phyloP scores from a whole-genome alignment of 2,329 filamentous ascomycete species.

The Exophiala sp. region DNA sequence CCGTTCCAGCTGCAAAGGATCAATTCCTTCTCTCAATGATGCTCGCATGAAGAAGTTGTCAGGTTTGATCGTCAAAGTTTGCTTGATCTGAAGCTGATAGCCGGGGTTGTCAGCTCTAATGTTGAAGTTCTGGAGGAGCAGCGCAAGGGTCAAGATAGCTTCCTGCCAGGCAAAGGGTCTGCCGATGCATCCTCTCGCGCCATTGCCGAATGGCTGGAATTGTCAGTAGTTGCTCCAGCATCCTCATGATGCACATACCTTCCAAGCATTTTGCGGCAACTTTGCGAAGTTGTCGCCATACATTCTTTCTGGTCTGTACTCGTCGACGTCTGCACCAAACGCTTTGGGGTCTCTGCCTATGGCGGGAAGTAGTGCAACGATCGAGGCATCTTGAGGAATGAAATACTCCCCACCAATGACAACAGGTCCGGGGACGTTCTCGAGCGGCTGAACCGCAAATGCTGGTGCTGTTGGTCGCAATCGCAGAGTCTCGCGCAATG shows the following conservation, averaged over 20 bases:
- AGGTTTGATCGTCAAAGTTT: constrained; percentile 40
- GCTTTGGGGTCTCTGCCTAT: constrained; percentile 62
- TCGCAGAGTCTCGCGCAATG: constrained; percentile 64
- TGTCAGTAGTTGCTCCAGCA: neutral
- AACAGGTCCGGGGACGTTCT: constrained; percentile 15
- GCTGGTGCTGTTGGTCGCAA: constrained; percentile 59
- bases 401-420: constrained; percentile 54
- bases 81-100: constrained; percentile 38
- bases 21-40: constrained; percentile 50
- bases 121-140: constrained; percentile 69
- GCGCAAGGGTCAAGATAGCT: constrained; percentile 57
- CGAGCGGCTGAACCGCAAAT: constrained; percentile 52
- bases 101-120: constrained; percentile 59
- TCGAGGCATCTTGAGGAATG: constrained; percentile 51
- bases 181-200: constrained; percentile 67
- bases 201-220: constrained; percentile 66
- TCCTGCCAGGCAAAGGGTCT: constrained; percentile 74
- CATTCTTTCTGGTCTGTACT: constrained; percentile 71
- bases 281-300: constrained; percentile 64
- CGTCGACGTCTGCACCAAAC: constrained; percentile 61
- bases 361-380: constrained; percentile 51
- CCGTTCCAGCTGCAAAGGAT: constrained; percentile 40
- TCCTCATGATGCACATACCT: constrained; percentile 32
- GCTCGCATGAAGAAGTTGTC: constrained; percentile 62
- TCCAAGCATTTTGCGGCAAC: constrained; percentile 62